Percentiles rank a stretch among this genome's conserved stretches.
These are phyloP conservation scores for Pleochaeta shiraiana DNA, from an alignment of 2,329 filamentous ascomycete genomes.

Conservation along the genomic window DNA sequence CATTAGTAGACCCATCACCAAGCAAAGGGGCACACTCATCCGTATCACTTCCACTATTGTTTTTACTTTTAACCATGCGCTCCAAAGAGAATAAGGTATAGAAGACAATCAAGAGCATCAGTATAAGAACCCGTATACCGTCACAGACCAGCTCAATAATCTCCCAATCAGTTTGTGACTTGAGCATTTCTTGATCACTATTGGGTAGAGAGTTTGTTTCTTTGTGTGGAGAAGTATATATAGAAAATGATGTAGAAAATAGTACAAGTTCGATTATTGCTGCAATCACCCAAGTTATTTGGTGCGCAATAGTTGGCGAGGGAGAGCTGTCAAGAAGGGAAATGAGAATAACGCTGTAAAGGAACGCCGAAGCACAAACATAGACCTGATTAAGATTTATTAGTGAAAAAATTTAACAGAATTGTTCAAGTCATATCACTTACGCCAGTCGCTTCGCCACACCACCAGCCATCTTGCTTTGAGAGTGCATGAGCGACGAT, in stretches of 20 bases:
- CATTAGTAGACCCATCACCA: conserved; percentile 20
- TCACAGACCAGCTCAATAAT: conserved; percentile 43
- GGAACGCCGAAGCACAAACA: conserved; percentile 63
- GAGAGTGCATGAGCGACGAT: conserved; percentile 55
- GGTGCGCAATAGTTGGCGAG: conserved; percentile 59
- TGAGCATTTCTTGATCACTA: conserved; percentile 20
- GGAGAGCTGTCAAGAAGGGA: conserved; percentile 68
- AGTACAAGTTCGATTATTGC: conserved; percentile 53
- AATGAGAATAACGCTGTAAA: conserved; percentile 69
- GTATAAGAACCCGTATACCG: conserved; percentile 42
- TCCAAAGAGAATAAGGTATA: conserved; percentile 31
- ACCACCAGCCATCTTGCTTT: conserved; percentile 54
- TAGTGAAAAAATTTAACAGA: conserved; percentile 6
- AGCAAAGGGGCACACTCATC: conserved; percentile 44
- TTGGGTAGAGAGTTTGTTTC: conserved; percentile 25
- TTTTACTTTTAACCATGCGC: conserved; percentile 11
- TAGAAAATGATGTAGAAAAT: conserved; percentile 41
- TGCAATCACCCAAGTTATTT: conserved; percentile 56
- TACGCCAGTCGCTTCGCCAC: conserved; percentile 57
- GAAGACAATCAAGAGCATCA: conserved; percentile 31
- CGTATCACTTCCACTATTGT: conserved; percentile 6
- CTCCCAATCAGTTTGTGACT: conserved; percentile 29
- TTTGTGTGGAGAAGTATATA: conserved; percentile 46
- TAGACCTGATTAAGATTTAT: conserved; percentile 41
- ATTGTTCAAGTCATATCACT: conserved; percentile 18